Base-by-base conservation (phyloP, 352 stramenopile species). In the Pythium aristosporum region DNA sequence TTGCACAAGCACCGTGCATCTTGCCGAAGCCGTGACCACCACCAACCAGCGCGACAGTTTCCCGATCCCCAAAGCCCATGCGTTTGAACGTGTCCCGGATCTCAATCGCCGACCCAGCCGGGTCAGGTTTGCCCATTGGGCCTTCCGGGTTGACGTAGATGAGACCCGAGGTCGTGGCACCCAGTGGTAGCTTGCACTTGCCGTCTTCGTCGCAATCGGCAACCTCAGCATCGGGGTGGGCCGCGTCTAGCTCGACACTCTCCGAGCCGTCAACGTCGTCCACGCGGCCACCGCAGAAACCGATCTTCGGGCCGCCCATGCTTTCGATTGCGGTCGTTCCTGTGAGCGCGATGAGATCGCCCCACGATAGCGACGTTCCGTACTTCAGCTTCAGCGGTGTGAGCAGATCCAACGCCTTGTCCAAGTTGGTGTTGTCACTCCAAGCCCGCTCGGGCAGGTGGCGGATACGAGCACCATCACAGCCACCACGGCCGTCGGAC, bases 321-420 rank as follows among this genome's bases (percentile, higher is more conserved):
- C 93, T 73, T 71, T 97, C 91, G 13, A 98, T 87, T 10, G 91
- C 89, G 15, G 89, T 75, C 21, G 77, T 78, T 15, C 88, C 91
- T 21, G 89, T 85, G 18, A 97, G 82, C 2, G 88, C 96, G 65
- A 90, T 98, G 21, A 98, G 69, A 76, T 98, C 94, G 0, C 82
- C 87, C 72, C 96, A 97, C 11, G 73, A 82, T 43, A 97, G 82
- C 32, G 64, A 68, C 2, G 85, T 77, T 68, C 94, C 82, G 62
- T 96, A 85, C 21, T 83, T 75, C 51, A 12, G 63, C 68, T 97
- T 94, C 57, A 97, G 78, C 5, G 78, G 71, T 44, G 92, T 75
- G 10, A 96, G 75, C 18, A 93, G 67, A 16, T 77, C 68, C 5
- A 95, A 42, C 16, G 79, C 84, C 41, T 74, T 83, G 46, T 64